These are phyloP conservation scores for Nidularia pulvinata DNA, from an alignment of 768 basidiomycete genomes.

Conservation along the genomic window DNA sequence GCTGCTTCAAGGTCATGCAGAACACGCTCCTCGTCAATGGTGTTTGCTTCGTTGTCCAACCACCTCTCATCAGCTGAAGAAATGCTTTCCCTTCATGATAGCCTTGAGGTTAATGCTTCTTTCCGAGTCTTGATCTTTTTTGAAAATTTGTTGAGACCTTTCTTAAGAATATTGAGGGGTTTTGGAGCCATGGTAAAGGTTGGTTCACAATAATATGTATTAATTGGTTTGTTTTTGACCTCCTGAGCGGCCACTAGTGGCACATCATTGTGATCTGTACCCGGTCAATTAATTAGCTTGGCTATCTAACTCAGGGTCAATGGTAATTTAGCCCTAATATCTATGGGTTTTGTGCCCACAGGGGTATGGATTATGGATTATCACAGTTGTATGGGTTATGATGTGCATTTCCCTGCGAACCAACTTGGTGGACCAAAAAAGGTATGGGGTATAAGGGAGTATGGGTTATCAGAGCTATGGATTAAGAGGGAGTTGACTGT, in stretches of 20 bases:
- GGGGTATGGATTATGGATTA: slow-evolving; percentile 12
- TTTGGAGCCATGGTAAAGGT: not conserved
- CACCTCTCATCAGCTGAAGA: not conserved
- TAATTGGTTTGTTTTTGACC: not conserved
- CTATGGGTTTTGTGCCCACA: slow-evolving; percentile 5
- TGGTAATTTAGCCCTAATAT: no score
- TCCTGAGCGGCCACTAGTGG: not conserved
- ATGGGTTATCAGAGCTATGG: slow-evolving; percentile 14
- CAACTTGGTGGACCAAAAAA: slow-evolving; percentile 13
- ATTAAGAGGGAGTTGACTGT: no score
- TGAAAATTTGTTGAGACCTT: not conserved
- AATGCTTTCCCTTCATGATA: not conserved
- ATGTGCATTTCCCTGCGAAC: slow-evolving; percentile 9
- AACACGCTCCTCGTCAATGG: slow-evolving; percentile 1
- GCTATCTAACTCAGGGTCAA: not conserved
- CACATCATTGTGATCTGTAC: not conserved
- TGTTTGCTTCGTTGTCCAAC: not conserved
- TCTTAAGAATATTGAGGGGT: not conserved
- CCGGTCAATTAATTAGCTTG: not conserved
- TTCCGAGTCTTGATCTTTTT: not conserved
- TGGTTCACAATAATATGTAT: not conserved
- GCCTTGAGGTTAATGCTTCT: not conserved
- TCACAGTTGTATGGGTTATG: slow-evolving; percentile 12
- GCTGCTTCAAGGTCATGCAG: slow-evolving; percentile 23
- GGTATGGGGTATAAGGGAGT: slow-evolving; percentile 13